These are phyloP conservation scores for Epichloe gansuensis DNA, from an alignment of 2,329 filamentous ascomycete genomes.

Conservation along the genomic window DNA sequence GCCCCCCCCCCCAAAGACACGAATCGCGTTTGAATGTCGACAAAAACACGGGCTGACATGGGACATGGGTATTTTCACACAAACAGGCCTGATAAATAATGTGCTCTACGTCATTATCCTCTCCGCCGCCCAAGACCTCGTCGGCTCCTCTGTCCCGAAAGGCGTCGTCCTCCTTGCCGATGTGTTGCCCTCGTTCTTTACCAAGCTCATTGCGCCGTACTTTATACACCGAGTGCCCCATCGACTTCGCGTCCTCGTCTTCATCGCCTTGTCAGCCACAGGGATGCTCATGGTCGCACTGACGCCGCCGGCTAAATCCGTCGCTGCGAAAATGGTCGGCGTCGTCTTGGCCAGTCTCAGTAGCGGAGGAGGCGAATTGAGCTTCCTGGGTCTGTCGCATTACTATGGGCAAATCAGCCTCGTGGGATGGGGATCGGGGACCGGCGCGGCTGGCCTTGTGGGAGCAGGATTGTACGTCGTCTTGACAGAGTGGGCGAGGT, in stretches of 20 bases:
- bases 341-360: conserved; percentile 76
- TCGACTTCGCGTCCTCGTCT: conserved; percentile 55
- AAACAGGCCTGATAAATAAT: conserved; percentile 62
- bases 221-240: conserved; percentile 87
- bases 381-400: conserved; percentile 82
- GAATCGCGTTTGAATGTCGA: not conserved
- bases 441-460: conserved; percentile 74
- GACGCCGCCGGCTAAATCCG: conserved; percentile 52
- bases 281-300: conserved; percentile 87
- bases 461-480: conserved; percentile 82
- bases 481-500: conserved; percentile 65
- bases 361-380: conserved; percentile 78
- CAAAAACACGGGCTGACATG: not conserved
- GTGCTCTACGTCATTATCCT: conserved; percentile 96
- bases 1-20: not conserved
- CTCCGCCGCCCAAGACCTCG: conserved; percentile 87
- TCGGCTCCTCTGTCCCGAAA: conserved; percentile 81
- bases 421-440: conserved; percentile 85
- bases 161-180: conserved; percentile 87
- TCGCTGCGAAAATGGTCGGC: conserved; percentile 65
- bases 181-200: conserved; percentile 77
- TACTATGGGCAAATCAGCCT: conserved; percentile 82
- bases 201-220: conserved; percentile 82
- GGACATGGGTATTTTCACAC: too few relatives aligned
- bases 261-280: conserved; percentile 60